Percentiles rank a stretch among this genome's conserved stretches.
Evolutionary conservation across 2,329 filamentous ascomycete genomes (phyloP).

Genomic region (Aschersonia sp.): DNA sequence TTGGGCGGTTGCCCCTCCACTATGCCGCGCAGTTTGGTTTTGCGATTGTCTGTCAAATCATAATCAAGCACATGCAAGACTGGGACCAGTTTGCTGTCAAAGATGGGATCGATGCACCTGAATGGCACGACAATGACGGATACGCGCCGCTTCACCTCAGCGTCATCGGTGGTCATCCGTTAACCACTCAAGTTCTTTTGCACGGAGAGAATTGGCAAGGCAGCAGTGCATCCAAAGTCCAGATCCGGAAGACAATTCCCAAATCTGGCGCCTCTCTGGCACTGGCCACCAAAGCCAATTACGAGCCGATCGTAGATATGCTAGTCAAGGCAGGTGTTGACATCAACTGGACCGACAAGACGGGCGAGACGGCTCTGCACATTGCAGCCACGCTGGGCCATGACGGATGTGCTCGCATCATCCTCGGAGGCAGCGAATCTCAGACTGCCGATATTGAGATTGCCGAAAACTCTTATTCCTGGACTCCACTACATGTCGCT

Average conservation of each 20-base stretch:
- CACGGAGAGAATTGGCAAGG: constrained; percentile 67
- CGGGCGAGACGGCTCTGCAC: constrained; percentile 83
- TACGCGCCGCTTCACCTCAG: constrained; percentile 83
- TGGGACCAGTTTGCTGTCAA: constrained; percentile 80
- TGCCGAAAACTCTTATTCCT: constrained; percentile 70
- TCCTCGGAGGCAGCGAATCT: constrained; percentile 53
- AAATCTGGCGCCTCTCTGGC: constrained; percentile 81
- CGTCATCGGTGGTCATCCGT: constrained; percentile 77
- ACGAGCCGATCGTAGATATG: constrained; percentile 68
- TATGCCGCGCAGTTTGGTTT: constrained; percentile 94
- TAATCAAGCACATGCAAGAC: constrained; percentile 77
- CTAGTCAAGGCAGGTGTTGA: constrained; percentile 83
- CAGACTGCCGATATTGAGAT: constrained; percentile 68
- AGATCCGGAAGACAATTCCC: constrained; percentile 53
- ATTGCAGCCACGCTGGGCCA: constrained; percentile 83
- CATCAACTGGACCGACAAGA: constrained; percentile 83
- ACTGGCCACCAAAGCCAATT: constrained; percentile 79
- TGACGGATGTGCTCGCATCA: constrained; percentile 59
- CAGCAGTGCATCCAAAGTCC: constrained; percentile 42
- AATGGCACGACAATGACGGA: constrained; percentile 89
- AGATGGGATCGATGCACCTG: constrained; percentile 69
- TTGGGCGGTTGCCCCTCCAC: constrained; percentile 75
- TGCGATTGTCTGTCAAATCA: constrained; percentile 72
- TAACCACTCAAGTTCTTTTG: constrained; percentile 71
- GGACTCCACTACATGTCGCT: constrained; percentile 91